Evolutionary conservation across 2,329 filamentous ascomycete species (phyloP).

Genomic region (Trichoderma sp.): DNA sequence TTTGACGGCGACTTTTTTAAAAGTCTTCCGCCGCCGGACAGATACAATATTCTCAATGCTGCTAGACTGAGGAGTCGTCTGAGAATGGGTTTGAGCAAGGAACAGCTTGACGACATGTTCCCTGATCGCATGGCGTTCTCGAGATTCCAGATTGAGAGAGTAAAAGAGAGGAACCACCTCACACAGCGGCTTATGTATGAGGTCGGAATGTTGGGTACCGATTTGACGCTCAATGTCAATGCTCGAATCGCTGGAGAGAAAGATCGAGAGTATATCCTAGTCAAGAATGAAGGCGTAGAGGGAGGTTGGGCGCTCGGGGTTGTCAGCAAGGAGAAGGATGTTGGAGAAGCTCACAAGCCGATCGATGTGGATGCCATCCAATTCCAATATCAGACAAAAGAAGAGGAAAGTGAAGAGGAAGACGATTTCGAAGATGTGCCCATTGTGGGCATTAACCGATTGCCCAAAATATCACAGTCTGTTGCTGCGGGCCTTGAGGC

Average conservation of each 20-base stretch:
- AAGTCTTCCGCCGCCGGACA: slow-evolving; percentile 83
- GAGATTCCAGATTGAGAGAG: slow-evolving; percentile 91
- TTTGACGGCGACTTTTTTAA: slow-evolving; percentile 95
- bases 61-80: slow-evolving; percentile 83
- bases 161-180: slow-evolving; percentile 87
- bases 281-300: slow-evolving; percentile 93
- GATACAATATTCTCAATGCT: slow-evolving; percentile 97
- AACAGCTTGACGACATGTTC: slow-evolving; percentile 95
- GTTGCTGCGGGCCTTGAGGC: slow-evolving; percentile 31
- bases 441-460: slow-evolving; percentile 82
- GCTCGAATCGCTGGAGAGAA: slow-evolving; percentile 79
- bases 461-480: slow-evolving; percentile 61
- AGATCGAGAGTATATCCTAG: slow-evolving; percentile 90
- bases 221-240: slow-evolving; percentile 66
- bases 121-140: slow-evolving; percentile 97
- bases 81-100: slow-evolving; percentile 94
- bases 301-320: slow-evolving; percentile 96
- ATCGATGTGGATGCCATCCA: slow-evolving; percentile 82
- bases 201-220: slow-evolving; percentile 81
- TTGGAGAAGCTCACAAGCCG: slow-evolving; percentile 78
- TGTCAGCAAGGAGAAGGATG: slow-evolving; percentile 80
- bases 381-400: slow-evolving; percentile 57
- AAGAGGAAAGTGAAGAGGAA: slow-evolving; percentile 66
- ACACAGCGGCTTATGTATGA: slow-evolving; percentile 95
- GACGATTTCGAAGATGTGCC: slow-evolving; percentile 91